Evolutionary conservation across 805 yeast species (phyloP).

Genomic region (Wickerhamomyces canadensis): DNA sequence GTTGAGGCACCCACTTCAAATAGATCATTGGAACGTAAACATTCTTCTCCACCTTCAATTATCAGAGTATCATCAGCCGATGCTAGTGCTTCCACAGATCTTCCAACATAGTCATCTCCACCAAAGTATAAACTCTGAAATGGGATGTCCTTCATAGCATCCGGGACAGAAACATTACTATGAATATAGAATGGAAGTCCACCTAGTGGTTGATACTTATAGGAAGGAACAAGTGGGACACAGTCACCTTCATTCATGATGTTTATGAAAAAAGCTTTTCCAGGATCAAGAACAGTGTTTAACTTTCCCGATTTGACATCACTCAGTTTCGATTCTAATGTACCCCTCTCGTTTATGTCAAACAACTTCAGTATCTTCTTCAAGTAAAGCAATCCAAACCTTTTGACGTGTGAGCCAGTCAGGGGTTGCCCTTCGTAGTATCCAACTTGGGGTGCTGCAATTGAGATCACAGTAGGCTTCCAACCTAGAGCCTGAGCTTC

Average conservation of each 20-base stretch:
- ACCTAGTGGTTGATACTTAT: neutral
- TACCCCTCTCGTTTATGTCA: neutral
- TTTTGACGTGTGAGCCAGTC: too few species aligned
- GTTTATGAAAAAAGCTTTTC: neutral
- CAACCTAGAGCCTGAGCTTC: conserved; percentile 51
- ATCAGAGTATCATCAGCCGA: too few species aligned
- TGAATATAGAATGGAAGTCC: neutral
- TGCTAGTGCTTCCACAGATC: too few species aligned
- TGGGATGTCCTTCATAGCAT: too few species aligned
- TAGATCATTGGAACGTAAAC: too few species aligned
- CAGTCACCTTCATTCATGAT: neutral
- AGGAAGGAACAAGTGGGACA: neutral
- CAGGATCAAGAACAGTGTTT: neutral
- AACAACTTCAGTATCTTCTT: neutral
- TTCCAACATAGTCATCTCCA: too few species aligned
- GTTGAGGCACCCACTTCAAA: too few species aligned
- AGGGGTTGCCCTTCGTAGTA: neutral
- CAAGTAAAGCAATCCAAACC: neutral
- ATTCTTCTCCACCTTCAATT: too few species aligned
- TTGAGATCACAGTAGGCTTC: conserved; percentile 47
- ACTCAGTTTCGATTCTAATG: neutral
- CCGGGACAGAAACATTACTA: too few species aligned
- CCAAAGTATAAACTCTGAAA: too few species aligned
- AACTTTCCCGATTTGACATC: neutral
- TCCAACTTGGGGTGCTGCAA: conserved; percentile 48